Conservation (phyloP, 768 basidiomycete genomes). For the Trametes villosa region DNA sequence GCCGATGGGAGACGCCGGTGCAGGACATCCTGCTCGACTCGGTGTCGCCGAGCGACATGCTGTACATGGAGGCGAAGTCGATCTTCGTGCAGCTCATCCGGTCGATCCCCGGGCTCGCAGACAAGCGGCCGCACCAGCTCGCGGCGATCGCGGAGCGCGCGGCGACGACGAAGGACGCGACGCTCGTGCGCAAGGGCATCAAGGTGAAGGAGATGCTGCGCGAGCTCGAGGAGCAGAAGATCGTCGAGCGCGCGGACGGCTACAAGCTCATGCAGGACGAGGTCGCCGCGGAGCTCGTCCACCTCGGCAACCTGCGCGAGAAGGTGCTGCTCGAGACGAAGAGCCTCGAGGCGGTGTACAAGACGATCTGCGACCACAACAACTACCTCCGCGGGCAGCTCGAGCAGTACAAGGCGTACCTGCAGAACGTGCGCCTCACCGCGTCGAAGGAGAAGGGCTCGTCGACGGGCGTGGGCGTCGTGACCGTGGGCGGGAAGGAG, state of each 20-base stretch:
- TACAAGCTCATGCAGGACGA: slow-evolving; percentile 98
- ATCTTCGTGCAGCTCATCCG: slow-evolving; percentile 98
- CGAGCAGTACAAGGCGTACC: slow-evolving; percentile 99
- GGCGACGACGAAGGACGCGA: slow-evolving; percentile 96
- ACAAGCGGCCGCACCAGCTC: slow-evolving; percentile 89
- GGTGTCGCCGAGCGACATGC: slow-evolving; percentile 96
- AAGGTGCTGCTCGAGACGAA: slow-evolving; percentile 93
- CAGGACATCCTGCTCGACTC: slow-evolving; percentile 98
- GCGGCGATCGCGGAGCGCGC: slow-evolving; percentile 89
- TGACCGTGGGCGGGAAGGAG: slow-evolving; percentile 96
- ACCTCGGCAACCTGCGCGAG: slow-evolving; percentile 95
- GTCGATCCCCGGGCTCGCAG: slow-evolving; percentile 83
- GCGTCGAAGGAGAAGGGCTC: slow-evolving; percentile 88
- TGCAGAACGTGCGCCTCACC: slow-evolving; percentile 95
- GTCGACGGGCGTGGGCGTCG: slow-evolving; percentile 89
- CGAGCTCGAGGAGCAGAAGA: slow-evolving; percentile 88
- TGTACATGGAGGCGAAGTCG: slow-evolving; percentile 99
- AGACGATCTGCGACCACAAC: slow-evolving; percentile 99
- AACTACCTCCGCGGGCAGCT: slow-evolving; percentile 94
- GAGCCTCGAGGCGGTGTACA: slow-evolving; percentile 95
- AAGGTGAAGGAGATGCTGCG: slow-evolving; percentile 99
- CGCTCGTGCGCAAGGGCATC: slow-evolving; percentile 94
- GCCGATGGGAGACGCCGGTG: slow-evolving; percentile 98
- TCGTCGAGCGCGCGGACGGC: slow-evolving; percentile 81
- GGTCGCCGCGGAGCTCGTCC: slow-evolving; percentile 91